Evolutionary conservation across 805 yeast genomes (phyloP).

Genomic region (Suhomyces tanzawaensis): DNA sequence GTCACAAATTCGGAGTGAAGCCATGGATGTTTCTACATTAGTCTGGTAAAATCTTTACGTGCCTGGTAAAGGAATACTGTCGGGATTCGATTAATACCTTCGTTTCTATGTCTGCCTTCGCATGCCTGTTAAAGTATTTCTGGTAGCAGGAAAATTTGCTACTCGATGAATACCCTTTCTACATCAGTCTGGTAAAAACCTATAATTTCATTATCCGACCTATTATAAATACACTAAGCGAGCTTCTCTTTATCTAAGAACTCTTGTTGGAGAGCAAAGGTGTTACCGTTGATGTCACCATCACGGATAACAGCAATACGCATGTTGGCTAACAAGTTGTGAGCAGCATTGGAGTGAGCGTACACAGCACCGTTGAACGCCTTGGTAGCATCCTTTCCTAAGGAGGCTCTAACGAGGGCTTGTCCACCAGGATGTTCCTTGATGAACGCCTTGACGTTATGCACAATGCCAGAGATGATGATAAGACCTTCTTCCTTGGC

Average conservation of each 20-base stretch:
- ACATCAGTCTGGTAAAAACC: neutral
- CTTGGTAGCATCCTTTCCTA: constrained; percentile 78
- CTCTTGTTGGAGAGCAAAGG: constrained; percentile 51
- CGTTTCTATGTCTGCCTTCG: no score
- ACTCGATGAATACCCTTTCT: no score
- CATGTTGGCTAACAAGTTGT: constrained; percentile 76
- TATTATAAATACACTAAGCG: neutral
- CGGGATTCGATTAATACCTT: no score
- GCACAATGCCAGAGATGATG: constrained; percentile 75
- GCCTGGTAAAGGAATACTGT: no score
- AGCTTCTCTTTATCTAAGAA: constrained; percentile 36
- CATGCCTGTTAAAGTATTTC: no score
- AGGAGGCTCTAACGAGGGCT: constrained; percentile 64
- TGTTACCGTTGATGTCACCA: constrained; percentile 54
- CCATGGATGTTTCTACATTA: no score
- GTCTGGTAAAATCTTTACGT: no score
- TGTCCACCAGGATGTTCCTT: constrained; percentile 85
- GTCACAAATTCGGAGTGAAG: no score
- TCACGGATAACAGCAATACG: constrained; percentile 79
- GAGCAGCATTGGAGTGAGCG: constrained; percentile 83
- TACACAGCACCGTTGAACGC: constrained; percentile 88
- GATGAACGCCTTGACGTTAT: constrained; percentile 66
- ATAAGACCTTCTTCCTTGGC: constrained; percentile 59
- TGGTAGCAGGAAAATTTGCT: no score
- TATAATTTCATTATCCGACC: no score